phyloP scores from a whole-genome alignment of 805 yeast species.

The Starmerella powellii region DNA sequence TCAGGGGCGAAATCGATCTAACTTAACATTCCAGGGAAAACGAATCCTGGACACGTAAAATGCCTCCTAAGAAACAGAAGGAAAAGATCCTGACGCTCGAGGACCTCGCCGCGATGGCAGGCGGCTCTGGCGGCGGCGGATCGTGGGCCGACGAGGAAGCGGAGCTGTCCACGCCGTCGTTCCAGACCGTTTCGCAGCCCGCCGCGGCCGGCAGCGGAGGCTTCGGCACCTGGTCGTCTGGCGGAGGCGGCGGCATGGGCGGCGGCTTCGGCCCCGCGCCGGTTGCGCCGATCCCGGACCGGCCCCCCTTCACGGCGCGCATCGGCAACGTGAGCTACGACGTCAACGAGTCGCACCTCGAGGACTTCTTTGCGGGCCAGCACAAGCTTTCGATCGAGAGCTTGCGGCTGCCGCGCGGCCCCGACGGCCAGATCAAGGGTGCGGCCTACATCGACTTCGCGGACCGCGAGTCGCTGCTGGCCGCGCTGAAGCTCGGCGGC shows the following conservation, averaged over 20 bases:
- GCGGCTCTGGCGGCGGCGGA: not conserved
- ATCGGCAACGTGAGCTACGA: constrained; percentile 79
- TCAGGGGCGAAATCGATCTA: too few species aligned
- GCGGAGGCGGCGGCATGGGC: constrained; percentile 5
- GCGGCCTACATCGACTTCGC: constrained; percentile 83
- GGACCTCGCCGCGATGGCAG: constrained; percentile 3
- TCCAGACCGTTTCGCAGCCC: constrained; percentile 1
- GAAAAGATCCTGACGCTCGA: constrained; percentile 4
- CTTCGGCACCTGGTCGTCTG: constrained; percentile 6
- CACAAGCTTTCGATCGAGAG: constrained; percentile 43
- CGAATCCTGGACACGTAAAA: too few species aligned
- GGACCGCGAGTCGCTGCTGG: constrained; percentile 62
- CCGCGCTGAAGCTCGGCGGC: constrained; percentile 63
- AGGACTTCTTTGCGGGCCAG: constrained; percentile 25
- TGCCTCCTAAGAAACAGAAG: constrained; percentile 13
- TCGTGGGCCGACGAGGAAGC: constrained; percentile 16
- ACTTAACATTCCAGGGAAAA: too few species aligned
- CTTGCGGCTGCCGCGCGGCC: constrained; percentile 58
- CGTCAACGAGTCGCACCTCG: constrained; percentile 45
- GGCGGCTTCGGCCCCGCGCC: constrained; percentile 4
- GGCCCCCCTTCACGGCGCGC: constrained; percentile 86
- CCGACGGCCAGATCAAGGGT: constrained; percentile 63
- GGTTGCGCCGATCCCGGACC: constrained; percentile 69
- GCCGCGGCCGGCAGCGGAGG: not conserved
- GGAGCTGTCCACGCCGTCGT: constrained; percentile 7